Evolutionary conservation across 192 early-diverging fungal species (phyloP).

Genomic region (Umbelopsis isabellina): DNA sequence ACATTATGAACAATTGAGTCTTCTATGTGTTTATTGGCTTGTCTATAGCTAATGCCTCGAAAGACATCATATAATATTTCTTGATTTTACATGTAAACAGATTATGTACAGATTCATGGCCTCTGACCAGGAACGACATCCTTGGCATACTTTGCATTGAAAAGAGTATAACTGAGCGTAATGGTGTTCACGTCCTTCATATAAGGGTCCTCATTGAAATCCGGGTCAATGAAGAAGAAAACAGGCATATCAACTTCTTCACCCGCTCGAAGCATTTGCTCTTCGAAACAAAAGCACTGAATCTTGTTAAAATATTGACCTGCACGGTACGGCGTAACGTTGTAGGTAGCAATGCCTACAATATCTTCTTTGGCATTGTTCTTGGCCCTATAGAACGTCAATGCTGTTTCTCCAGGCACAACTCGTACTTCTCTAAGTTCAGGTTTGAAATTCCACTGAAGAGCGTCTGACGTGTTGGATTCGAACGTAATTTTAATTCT

Average conservation of each 20-base stretch:
- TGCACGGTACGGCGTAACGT: constrained; percentile 89
- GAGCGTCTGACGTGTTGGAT: constrained; percentile 71
- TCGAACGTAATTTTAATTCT: constrained; percentile 72
- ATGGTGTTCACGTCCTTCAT: constrained; percentile 95
- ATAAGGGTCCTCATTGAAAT: constrained; percentile 90
- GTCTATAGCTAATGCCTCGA: background rate
- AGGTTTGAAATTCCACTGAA: constrained; percentile 92
- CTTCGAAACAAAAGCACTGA: constrained; percentile 99
- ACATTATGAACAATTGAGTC: background rate
- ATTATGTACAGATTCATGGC: background rate
- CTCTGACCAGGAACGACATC: constrained; percentile 27
- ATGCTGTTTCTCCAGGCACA: constrained; percentile 94
- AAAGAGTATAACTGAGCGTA: constrained; percentile 94
- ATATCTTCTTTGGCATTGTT: constrained; percentile 86
- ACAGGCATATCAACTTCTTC: constrained; percentile 97
- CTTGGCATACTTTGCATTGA: constrained; percentile 69
- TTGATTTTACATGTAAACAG: background rate
- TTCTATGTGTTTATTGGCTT: background rate
- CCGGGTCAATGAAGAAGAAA: constrained; percentile 98
- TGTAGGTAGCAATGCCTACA: constrained; percentile 96
- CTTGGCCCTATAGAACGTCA: constrained; percentile 95
- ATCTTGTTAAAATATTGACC: constrained; percentile 99
- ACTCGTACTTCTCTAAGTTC: constrained; percentile 85
- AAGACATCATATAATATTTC: background rate
- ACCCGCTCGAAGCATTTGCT: constrained; percentile 85